These are phyloP conservation scores for Corrigiola litoralis DNA, from an alignment of 179 eudicot genomes.

Conservation along the genomic window DNA sequence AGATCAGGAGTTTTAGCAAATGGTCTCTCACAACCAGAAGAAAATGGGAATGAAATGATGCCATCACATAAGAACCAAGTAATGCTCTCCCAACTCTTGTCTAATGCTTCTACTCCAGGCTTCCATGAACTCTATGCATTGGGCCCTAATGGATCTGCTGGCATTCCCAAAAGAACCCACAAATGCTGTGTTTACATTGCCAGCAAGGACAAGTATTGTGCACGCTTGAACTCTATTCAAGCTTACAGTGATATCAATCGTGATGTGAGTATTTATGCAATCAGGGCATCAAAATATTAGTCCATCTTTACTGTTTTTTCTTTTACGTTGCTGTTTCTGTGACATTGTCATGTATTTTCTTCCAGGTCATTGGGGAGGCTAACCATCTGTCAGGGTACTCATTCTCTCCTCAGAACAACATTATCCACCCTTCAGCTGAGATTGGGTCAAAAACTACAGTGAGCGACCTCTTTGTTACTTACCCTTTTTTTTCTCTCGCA, in stretches of 20 bases:
- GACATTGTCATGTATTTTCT: slow-evolving; percentile 6
- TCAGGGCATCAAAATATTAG: background rate
- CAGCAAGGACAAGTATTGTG: slow-evolving; percentile 80
- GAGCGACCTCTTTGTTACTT: slow-evolving; percentile 23
- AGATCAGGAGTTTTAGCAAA: slow-evolving; percentile 65
- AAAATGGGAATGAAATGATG: slow-evolving; percentile 58
- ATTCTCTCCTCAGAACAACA: slow-evolving; percentile 77
- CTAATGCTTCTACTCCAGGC: slow-evolving; percentile 83
- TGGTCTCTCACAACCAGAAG: slow-evolving; percentile 49
- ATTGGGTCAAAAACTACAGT: slow-evolving; percentile 91
- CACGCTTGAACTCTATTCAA: slow-evolving; percentile 84
- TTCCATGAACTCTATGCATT: slow-evolving; percentile 70
- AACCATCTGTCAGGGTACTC: slow-evolving; percentile 83
- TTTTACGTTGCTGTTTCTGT: background rate
- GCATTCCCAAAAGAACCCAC: slow-evolving; percentile 57
- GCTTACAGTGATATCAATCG: slow-evolving; percentile 88
- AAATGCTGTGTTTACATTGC: slow-evolving; percentile 97
- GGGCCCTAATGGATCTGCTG: slow-evolving; percentile 55
- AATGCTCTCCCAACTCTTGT: slow-evolving; percentile 76
- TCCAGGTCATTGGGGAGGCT: slow-evolving; percentile 83
- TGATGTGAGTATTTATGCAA: slow-evolving; percentile 64
- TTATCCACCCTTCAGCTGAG: slow-evolving; percentile 81
- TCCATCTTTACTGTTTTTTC: background rate
- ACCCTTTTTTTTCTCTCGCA: background rate
- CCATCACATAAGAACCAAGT: slow-evolving; percentile 51